Percentiles rank a stretch among this genome's conserved stretches.
Evolutionary conservation across 2,329 filamentous ascomycete genomes (phyloP).

Genomic region (Curvularia sp.): DNA sequence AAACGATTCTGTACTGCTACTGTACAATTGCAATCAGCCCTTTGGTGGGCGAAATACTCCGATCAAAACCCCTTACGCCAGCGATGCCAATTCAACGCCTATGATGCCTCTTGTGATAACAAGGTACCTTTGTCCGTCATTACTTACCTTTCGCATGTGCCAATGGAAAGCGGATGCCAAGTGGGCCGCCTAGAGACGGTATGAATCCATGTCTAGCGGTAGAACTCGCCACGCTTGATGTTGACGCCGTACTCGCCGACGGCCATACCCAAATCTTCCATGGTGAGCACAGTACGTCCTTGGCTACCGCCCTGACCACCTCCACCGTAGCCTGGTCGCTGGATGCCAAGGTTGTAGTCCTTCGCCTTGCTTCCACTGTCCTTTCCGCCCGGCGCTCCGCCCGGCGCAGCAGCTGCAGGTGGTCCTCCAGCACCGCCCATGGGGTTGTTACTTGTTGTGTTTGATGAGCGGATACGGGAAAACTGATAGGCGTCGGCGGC

Average conservation of each 20-base stretch:
- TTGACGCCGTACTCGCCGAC: constrained; percentile 98
- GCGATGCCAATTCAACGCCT: constrained; percentile 37
- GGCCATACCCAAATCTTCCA: constrained; percentile 98
- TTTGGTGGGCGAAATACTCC: constrained; percentile 21
- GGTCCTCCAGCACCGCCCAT: constrained; percentile 79
- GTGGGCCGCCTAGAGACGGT: background rate
- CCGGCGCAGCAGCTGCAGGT: constrained; percentile 61
- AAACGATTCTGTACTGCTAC: constrained; percentile 41
- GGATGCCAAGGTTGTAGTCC: constrained; percentile 57
- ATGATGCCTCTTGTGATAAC: constrained; percentile 26
- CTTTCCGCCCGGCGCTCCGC: constrained; percentile 61
- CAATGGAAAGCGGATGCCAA: background rate
- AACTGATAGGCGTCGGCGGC: constrained; percentile 98
- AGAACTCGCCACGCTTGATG: constrained; percentile 96
- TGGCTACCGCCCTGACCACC: constrained; percentile 88
- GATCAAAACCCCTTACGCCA: constrained; percentile 25
- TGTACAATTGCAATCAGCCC: constrained; percentile 42
- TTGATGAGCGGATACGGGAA: constrained; percentile 91
- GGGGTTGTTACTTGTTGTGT: constrained; percentile 87
- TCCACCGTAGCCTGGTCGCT: constrained; percentile 67
- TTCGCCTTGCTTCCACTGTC: constrained; percentile 53
- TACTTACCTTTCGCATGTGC: background rate
- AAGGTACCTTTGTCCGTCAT: constrained; percentile 7
- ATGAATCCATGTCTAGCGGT: constrained; percentile 64
- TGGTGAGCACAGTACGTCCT: constrained; percentile 92